phyloP scores from a whole-genome alignment of 2,329 filamentous ascomycete genomes.

The Colletotrichum sp. region DNA sequence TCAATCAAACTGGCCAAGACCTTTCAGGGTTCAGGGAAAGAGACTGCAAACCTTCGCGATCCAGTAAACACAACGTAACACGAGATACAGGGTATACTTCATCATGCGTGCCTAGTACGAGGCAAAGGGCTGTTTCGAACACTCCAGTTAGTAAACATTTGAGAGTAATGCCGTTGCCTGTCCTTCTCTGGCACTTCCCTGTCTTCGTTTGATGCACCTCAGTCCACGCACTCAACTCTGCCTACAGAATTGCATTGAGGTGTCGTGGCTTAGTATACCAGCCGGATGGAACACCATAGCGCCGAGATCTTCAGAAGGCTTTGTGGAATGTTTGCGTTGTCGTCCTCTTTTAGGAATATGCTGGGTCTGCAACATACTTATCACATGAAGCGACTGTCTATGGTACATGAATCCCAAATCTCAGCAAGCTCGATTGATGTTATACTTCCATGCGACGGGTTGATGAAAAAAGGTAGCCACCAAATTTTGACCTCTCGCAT shows the following conservation, averaged over 20 bases:
- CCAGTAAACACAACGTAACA: neutral
- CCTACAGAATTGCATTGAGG: neutral
- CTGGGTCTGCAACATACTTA: accelerated
- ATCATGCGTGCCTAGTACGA: neutral
- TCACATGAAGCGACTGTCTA: neutral
- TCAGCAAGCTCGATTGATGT: neutral
- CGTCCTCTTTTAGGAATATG: neutral
- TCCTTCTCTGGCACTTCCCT: neutral
- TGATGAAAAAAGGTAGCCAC: neutral
- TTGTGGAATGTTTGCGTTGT: neutral
- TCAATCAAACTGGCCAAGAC: neutral
- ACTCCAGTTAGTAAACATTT: neutral
- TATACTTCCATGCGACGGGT: neutral
- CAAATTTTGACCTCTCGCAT: neutral
- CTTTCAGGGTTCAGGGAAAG: neutral
- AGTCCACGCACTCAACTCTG: neutral
- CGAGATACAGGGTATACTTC: neutral
- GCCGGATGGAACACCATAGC: neutral
- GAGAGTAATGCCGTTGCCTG: neutral
- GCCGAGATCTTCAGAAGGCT: neutral
- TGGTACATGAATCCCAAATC: neutral
- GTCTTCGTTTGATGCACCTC: neutral
- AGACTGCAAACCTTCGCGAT: neutral
- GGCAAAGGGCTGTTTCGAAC: neutral
- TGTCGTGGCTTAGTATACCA: neutral